Evolutionary conservation across 176 grass and related monocot species (phyloP).

Genomic region (Oryza meyeriana): DNA sequence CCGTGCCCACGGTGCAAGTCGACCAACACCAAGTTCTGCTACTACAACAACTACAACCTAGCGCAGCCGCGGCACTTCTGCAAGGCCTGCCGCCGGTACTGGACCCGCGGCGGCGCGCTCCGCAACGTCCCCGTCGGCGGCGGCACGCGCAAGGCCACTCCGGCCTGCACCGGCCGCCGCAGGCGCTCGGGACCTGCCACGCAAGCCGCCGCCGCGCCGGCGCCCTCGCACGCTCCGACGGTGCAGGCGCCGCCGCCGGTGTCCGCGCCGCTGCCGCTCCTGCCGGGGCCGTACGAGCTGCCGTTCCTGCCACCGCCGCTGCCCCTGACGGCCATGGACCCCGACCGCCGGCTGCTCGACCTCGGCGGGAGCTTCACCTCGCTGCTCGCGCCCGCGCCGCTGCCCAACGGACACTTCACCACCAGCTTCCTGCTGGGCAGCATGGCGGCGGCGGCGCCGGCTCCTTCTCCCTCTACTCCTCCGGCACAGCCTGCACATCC

Average conservation of each 20-base stretch:
- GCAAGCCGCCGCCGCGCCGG: constrained; percentile 7
- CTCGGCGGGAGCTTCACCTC: constrained; percentile 55
- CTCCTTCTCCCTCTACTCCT: neutral
- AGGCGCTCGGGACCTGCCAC: too few relatives aligned
- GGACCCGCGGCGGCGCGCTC: constrained; percentile 39
- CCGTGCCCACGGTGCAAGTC: constrained; percentile 80
- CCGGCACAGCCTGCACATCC: too few relatives aligned
- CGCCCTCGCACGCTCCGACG: neutral
- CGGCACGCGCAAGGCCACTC: neutral
- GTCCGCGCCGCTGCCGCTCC: neutral
- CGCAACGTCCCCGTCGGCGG: constrained; percentile 55
- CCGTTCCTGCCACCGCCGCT: neutral
- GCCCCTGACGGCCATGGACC: constrained; percentile 1
- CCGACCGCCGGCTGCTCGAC: constrained; percentile 47
- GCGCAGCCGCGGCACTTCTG: constrained; percentile 82
- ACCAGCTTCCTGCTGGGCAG: neutral
- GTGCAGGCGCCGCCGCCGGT: neutral
- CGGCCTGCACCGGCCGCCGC: too few relatives aligned
- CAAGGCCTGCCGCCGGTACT: constrained; percentile 75
- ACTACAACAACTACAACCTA: constrained; percentile 98
- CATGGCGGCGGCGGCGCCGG: neutral
- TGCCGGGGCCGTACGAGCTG: constrained; percentile 11
- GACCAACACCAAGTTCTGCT: constrained; percentile 92
- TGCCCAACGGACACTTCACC: constrained; percentile 23
- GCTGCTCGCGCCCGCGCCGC: constrained; percentile 33